Evolutionary conservation across 768 basidiomycete genomes (phyloP), one percentile per base, ranked within the genome.

Genomic region (Pisolithus tinctorius): DNA sequence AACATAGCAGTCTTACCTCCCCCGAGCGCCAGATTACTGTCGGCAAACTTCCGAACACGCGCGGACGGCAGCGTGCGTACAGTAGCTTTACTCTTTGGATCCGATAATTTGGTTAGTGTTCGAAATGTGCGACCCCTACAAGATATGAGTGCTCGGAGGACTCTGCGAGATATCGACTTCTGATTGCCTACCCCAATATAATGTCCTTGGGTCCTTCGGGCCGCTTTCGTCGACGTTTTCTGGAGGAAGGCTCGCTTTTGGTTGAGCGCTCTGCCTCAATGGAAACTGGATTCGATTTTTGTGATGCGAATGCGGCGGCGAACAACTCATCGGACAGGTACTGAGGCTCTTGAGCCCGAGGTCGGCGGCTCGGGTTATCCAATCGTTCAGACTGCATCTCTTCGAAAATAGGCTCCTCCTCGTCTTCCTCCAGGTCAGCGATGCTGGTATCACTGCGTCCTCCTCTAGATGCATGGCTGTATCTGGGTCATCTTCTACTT

Each of bases 251-350:
- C 55, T 48, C 60, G 49, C 51, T 61, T 56, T 55, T 50, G 58
- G 53, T 68, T 55, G 29, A 58, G 31, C 50, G 43, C 6, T 6
- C 49, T 53, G 59, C 58, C 56, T 58, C 50, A 56, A 37, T 23
- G 37, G 34, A 11, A 5, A 13, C 7, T 1, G 20, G 25, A 43
- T 57, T 54, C 43, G 55, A 55, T 37, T 47, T 53, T 38, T 63
- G 66, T 2, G 76, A 69, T 4, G 72, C 60, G 55, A 83, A 80
- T 0, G 82, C 83, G 52, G 80, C 71, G 0, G 68, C 57, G 63
- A 86, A 87, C 17, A 86, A 69, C 54, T 83, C 78, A 58, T 86
- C 84, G 2, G 83, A 81, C 27, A 86, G 80, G 63, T 84, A 79
- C 44, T 78, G 69, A 4, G 70, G 61, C 48, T 34, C 34, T 13